Evolutionary conservation across 2,329 filamentous ascomycete species (phyloP), one percentile per base, ranked within the genome.

Genomic region (Lithohypha guttulata): DNA sequence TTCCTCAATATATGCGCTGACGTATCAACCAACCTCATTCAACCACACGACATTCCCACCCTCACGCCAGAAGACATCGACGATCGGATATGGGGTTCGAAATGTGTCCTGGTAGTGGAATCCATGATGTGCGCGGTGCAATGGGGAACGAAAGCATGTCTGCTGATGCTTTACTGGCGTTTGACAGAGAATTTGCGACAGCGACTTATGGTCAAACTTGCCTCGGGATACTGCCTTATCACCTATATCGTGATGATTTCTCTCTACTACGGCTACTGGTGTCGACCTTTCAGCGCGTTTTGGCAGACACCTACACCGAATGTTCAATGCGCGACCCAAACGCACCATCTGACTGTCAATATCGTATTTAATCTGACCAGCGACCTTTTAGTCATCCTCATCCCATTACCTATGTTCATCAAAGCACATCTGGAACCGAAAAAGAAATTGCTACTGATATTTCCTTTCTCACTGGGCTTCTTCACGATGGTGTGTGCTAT

Each of bases 401-500:
- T 70, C 13, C 65, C 65, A 0, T 55, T 69, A 0, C 66, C 66
- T 0, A 58, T 70, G 5, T 57, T 69, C 30, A 53, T 65, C 34
- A 59, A 57, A 29, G 60, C 61, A 2, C 57, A 53, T 3, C 47
- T 69, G 1, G 60, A 60, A 4, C 41, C 53, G 3, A 59, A 57
- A 41, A 60, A 71, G 41, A 79, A 78, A 51, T 34, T 69, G 1
- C 63, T 73, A 0, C 58, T 79, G 1, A 63, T 70, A 31, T 61
- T 59, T 20, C 65, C 79, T 20, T 77, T 79, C 53, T 60, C 66
- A 2, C 60, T 79, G 2, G 75, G 75, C 1, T 51, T 69, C 3
- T 70, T 74, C 43, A 58, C 69, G 49, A 73, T 79, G 35, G 57
- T 78, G 10, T 69, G 70, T 13, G 71, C 73, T 8, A 64, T 71